Base-by-base conservation (phyloP, 169 alveolate genomes). In the Plasmodium relictum region DNA sequence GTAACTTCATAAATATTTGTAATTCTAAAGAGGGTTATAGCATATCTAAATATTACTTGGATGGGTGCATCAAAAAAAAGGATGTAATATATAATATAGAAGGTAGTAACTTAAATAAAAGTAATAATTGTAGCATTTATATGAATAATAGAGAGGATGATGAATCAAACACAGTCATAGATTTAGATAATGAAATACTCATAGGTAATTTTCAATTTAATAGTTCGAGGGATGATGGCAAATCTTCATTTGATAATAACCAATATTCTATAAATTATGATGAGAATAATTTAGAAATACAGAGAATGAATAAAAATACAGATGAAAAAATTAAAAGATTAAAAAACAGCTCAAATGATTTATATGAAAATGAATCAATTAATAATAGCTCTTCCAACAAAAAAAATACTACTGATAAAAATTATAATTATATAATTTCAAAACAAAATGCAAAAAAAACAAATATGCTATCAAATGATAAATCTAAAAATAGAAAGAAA, bases 151-250 rank as follows among this genome's bases (percentile, higher is more conserved):
- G 2, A 39, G 6, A 1, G 3, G 18, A 45, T 12, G 12, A 50
- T 70, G 18, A 72, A 7, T 18, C 54, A 39, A 39, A 68, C 41
- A 20, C 41, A 44, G 88, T 76, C 18, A 76, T 48, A 10, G 74
- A 76, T 6, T 52, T 76, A 10, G 88, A 65, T 8, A 52, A 76
- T 24, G 88, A 76, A 44, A 54, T 76, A 16, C 45, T 62, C 5
- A 48, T 31, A n/a, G 88, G 26, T 31, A 76, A 76, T 0, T 7
- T 76, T 22, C 73, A 61, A 6, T 63, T n/a, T 48, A 52, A 41
- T 48, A 62, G 69, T 62, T 62, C 45, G 1, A n/a, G 37, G 14
- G 73, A 16, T 41, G 59, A n/a, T 41, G 44, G n/a, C 39, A 12
- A 39, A 8, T 6, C 24, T 6, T 42, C 59, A 24, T 24, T 12